Evolutionary conservation across 2,329 filamentous ascomycete genomes (phyloP), one percentile per base, ranked within the genome.

Genomic region (Balansia obtecta): DNA sequence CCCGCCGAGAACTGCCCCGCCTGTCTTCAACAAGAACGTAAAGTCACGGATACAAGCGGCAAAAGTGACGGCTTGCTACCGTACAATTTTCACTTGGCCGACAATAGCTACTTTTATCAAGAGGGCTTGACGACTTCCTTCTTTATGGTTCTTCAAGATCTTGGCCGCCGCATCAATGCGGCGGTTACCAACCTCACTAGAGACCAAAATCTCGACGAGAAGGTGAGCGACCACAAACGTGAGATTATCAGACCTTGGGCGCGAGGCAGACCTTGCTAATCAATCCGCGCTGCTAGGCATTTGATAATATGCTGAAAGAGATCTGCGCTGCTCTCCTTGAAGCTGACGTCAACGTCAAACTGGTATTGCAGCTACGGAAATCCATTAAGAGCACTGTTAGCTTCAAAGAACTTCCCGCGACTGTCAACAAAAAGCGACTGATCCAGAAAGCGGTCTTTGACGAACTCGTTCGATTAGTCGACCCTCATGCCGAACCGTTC

Each of bases 371-470:
- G 60, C 82, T 98, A 45, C 88, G 91, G 58, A 95, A 94, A 68
- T 94, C 90, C 34, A 97, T 98, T 65, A 89, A 89, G 65, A 71
- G 78, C 52, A 80, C 84, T 33, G 93, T 98, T 69, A 95, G 96
- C 71, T 95, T 98, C 73, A 89, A 93, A 66, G 88, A 95, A 54
- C 78, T 96, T 15, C 86, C 89, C 4, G 81, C 89, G 30, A 86
- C 86, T 57, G 88, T 94, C 56, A 98, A 97, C 76, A 98, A 97
- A 80, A 97, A 97, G 72, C 88, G 91, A 58, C 74, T 98, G 53
- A 96, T 98, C 63, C 93, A 98, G 64, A 97, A 97, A 69, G 81
- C 93, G 57, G 93, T 98, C 58, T 98, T 95, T 67, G 91, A 98
- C 65, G 89, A 97, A 68, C 82, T 98, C 48, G 91, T 97, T 58